These are phyloP conservation scores for Ganoderma multipileum DNA, from an alignment of 1,284 basidiomycete genomes.

Conservation along the genomic window DNA sequence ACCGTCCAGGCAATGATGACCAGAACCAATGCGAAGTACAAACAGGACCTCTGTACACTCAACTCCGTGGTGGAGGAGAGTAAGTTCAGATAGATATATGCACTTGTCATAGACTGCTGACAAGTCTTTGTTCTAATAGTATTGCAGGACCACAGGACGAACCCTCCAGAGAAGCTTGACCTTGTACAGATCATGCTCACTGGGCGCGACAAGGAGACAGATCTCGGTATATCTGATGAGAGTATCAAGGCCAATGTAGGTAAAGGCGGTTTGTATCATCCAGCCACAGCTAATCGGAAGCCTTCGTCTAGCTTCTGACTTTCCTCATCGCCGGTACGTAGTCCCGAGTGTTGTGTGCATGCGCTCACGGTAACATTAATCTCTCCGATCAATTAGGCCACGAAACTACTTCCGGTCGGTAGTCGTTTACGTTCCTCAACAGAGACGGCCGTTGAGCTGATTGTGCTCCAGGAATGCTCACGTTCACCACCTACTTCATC, in stretches of 20 bases:
- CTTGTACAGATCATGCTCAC: constrained; percentile 52
- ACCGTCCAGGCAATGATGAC: constrained; percentile 47
- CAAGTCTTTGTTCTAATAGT: constrained; percentile 34
- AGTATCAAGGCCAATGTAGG: constrained; percentile 52
- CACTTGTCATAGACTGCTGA: not conserved
- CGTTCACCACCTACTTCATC: constrained; percentile 50
- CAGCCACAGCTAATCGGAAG: not conserved
- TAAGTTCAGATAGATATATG: constrained; percentile 24
- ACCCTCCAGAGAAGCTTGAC: constrained; percentile 47
- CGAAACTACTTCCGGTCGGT: constrained; percentile 55
- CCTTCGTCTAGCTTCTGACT: constrained; percentile 47
- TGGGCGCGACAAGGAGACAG: constrained; percentile 52
- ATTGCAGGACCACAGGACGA: constrained; percentile 43
- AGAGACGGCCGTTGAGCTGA: not conserved
- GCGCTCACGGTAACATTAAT: not conserved
- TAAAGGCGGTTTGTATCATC: not conserved
- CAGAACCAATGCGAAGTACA: constrained; percentile 46
- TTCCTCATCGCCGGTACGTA: constrained; percentile 55
- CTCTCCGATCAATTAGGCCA: constrained; percentile 40
- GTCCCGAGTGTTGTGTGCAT: not conserved
- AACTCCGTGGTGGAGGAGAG: constrained; percentile 46
- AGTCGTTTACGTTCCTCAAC: not conserved
- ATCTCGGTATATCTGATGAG: constrained; percentile 47
- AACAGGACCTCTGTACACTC: constrained; percentile 46
- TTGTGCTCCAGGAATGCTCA: constrained; percentile 41